Percentiles rank a stretch among this genome's conserved stretches.
These are phyloP conservation scores for Nakazawaea siamensis DNA, from an alignment of 805 yeast species.

Conservation along the genomic window DNA sequence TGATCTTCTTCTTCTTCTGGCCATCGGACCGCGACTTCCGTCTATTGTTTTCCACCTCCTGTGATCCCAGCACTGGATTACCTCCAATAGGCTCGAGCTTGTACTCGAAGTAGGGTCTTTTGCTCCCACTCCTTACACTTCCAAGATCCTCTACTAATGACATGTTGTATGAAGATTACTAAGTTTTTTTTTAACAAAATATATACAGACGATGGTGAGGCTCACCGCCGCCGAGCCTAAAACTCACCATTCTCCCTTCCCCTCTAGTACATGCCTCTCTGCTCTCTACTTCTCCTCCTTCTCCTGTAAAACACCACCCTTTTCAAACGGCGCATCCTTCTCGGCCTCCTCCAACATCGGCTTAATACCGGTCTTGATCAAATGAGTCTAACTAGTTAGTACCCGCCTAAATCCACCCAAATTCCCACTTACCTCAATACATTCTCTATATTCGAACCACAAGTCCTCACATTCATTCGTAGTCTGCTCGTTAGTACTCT, in stretches of 20 bases:
- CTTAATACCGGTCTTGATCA: conserved; percentile 68
- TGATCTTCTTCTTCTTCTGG: conserved; percentile 13
- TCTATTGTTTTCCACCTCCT: neutral
- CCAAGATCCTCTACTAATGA: conserved; percentile 10
- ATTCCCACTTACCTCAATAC: conserved; percentile 55
- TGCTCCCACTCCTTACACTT: neutral
- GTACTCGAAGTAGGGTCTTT: neutral
- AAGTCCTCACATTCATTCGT: conserved; percentile 86
- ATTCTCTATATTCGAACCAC: conserved; percentile 84
- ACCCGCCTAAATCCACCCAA: neutral
- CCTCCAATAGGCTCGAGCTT: neutral
- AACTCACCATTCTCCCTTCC: too few species aligned
- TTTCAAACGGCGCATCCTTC: conserved; percentile 81
- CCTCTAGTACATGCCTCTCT: too few species aligned
- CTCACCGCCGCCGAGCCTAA: too few species aligned
- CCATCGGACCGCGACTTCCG: neutral
- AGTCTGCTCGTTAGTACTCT: conserved; percentile 20
- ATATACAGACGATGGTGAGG: too few species aligned
- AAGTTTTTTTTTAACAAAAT: too few species aligned
- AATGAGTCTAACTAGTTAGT: conserved; percentile 22
- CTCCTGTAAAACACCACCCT: conserved; percentile 41
- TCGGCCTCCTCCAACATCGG: conserved; percentile 84
- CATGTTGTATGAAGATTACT: too few species aligned
- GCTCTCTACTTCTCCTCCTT: too few species aligned
- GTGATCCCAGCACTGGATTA: neutral